These are phyloP conservation scores for Trametes polyzona DNA, from an alignment of 1,284 basidiomycete species.

Conservation along the genomic window DNA sequence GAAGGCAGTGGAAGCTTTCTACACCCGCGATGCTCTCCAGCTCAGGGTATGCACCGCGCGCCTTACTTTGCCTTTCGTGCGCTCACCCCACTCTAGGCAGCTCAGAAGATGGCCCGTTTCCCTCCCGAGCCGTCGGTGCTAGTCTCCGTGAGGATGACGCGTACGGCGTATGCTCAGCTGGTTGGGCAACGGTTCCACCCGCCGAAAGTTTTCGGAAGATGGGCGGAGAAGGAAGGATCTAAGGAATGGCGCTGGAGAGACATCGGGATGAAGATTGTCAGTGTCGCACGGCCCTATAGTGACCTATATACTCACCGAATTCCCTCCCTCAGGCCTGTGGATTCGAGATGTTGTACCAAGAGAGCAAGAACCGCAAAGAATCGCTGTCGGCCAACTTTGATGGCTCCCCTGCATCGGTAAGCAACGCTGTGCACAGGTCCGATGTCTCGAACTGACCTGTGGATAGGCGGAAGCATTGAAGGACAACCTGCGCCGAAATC, in stretches of 20 bases:
- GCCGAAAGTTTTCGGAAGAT: conserved; percentile 87
- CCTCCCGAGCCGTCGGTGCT: conserved; percentile 70
- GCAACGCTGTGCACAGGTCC: conserved; percentile 23
- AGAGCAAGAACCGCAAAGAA: conserved; percentile 61
- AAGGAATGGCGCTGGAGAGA: conserved; percentile 77
- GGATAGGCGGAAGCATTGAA: conserved; percentile 61
- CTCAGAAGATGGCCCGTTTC: conserved; percentile 88
- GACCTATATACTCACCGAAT: neutral
- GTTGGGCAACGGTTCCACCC: conserved; percentile 91
- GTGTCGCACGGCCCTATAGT: conserved; percentile 26
- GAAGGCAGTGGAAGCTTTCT: conserved; percentile 88
- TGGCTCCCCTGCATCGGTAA: conserved; percentile 51
- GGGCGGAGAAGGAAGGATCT: conserved; percentile 64
- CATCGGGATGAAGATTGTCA: conserved; percentile 88
- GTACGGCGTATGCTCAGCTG: conserved; percentile 92
- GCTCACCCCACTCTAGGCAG: conserved; percentile 54
- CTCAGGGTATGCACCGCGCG: conserved; percentile 65
- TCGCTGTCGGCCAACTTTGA: conserved; percentile 42
- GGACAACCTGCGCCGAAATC: conserved; percentile 64
- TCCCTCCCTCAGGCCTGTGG: conserved; percentile 71
- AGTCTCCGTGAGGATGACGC: conserved; percentile 74
- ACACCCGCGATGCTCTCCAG: conserved; percentile 89
- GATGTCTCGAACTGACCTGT: neutral
- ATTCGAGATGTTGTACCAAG: conserved; percentile 93
- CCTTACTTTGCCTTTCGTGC: too few species aligned